These are phyloP conservation scores for Trichophaea hybrida DNA, from an alignment of 2,329 filamentous ascomycete genomes.

Conservation along the genomic window DNA sequence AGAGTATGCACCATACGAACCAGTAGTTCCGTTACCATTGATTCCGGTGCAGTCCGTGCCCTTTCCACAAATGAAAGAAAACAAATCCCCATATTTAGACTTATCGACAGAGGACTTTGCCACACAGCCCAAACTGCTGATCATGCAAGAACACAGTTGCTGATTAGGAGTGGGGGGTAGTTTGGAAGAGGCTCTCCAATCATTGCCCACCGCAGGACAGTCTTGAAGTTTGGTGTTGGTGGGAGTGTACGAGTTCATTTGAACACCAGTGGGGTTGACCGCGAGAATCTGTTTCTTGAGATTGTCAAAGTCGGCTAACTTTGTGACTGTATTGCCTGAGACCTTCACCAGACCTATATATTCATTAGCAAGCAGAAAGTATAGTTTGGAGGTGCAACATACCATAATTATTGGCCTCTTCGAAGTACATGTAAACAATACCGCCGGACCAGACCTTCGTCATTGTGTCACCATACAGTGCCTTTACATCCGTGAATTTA, in stretches of 20 bases:
- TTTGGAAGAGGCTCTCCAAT: constrained; percentile 55
- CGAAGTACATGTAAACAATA: constrained; percentile 98
- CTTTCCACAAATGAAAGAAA: constrained; percentile 57
- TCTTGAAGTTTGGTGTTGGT: constrained; percentile 50
- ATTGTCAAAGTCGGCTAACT: constrained; percentile 57
- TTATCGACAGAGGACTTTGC: constrained; percentile 44
- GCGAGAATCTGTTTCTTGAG: constrained; percentile 56
- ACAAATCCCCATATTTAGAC: constrained; percentile 52
- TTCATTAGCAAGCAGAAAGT: constrained; percentile 23
- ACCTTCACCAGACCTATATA: constrained; percentile 51
- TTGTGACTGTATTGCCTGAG: constrained; percentile 42
- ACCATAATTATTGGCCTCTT: constrained; percentile 83
- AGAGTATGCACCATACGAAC: constrained; percentile 60
- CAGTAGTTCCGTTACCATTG: constrained; percentile 48
- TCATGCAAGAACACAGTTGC: constrained; percentile 75
- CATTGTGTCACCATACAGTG: constrained; percentile 72
- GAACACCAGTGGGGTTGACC: constrained; percentile 50
- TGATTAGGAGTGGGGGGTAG: constrained; percentile 75
- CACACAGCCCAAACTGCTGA: constrained; percentile 54
- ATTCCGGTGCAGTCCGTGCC: constrained; percentile 49
- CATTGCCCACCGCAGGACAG: constrained; percentile 52
- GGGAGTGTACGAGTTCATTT: constrained; percentile 55
- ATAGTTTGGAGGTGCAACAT: constrained; percentile 26
- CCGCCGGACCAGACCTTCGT: constrained; percentile 78
- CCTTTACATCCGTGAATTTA: constrained; percentile 69